Base-by-base conservation (phyloP, 768 basidiomycete genomes). In the Kondoa subrosea region DNA sequence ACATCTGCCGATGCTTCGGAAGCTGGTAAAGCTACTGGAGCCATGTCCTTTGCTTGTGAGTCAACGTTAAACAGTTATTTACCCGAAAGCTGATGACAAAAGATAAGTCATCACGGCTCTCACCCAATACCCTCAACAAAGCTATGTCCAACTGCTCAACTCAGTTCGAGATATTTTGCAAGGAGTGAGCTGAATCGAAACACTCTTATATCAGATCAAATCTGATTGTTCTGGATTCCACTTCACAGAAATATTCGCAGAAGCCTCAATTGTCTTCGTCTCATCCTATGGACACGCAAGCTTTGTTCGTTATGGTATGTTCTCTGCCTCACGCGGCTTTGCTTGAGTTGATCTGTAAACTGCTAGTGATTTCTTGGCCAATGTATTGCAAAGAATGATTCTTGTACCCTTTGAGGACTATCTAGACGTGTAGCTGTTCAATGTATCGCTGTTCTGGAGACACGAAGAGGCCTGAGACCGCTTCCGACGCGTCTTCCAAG, bases 1-100 rank as follows among this genome's bases (percentile, higher is more conserved):
- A 78, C 77, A 65, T 76, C 75, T 64, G 81, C 81, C 8, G 81
- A 82, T 65, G 78, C 81, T 0, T 67, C 72, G 56, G 79, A 80
- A 71, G 78, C 76, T 1, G 80, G 80, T 0, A 73, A 77, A 71
- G 79, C 80, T 1, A 82, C 81, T 0, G 81, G 81, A 3, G 81
- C 80, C 1, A 81, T 81, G 80, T 77, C 76, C 15, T 80, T 76
- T 69, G 77, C 76, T 50, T 50, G 40, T 59, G 58, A 68, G 32
- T 57, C 4, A 65, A 16, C n/a, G n/a, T n/a, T 21, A 60, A 33
- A 31, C 66, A 4, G 66, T 4, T 66, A 32, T 40, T 27, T 56
- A 27, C n/a, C 21, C 17, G 30, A 2, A 61, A 76, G 75, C 76
- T 77, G 2, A 78, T 80, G 72, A 78, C 67, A 26, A 62, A n/a